A percentile compares a stretch with the other conserved stretches of the same genome.
Conservation (phyloP, 2,329 filamentous ascomycete species). For the Hymenoscyphus linearis region DNA sequence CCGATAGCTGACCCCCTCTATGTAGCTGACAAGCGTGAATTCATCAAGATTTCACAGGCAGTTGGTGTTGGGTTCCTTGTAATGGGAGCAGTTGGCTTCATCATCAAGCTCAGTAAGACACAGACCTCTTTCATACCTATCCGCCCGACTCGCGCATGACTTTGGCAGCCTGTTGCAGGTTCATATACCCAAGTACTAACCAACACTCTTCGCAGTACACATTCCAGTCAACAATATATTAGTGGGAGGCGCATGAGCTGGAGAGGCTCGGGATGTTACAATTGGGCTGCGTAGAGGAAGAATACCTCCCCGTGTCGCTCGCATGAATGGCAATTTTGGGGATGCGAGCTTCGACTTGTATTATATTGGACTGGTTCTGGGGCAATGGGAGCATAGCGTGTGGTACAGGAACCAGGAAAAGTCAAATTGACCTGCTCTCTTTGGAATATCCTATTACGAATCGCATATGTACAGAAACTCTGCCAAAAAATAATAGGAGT, state of each 20-base stretch:
- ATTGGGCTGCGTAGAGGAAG: conserved; percentile 2
- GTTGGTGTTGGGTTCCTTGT: conserved; percentile 48
- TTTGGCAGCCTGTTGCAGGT: neutral
- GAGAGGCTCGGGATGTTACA: neutral
- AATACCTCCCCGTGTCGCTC: neutral
- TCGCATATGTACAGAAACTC: neutral
- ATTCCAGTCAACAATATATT: conserved; percentile 51
- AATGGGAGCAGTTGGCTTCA: conserved; percentile 48
- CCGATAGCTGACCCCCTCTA: conserved; percentile 10
- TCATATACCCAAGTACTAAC: neutral
- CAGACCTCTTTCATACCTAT: neutral
- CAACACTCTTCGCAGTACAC: conserved; percentile 35
- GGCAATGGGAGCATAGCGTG: conserved; percentile 6
- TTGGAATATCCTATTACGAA: neutral
- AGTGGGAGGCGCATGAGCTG: conserved; percentile 34
- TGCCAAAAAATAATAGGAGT: neutral
- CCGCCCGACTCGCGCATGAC: neutral
- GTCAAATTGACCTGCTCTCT: conserved; percentile 8
- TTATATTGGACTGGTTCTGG: conserved; percentile 19
- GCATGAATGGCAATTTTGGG: conserved; percentile 3
- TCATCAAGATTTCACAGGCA: conserved; percentile 44
- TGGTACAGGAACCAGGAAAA: conserved; percentile 12
- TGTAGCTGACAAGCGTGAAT: conserved; percentile 36
- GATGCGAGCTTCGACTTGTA: conserved; percentile 16
- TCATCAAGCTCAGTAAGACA: conserved; percentile 42